Evolutionary conservation across 805 yeast species (phyloP).

Genomic region (Candida khao-thaluensis): DNA sequence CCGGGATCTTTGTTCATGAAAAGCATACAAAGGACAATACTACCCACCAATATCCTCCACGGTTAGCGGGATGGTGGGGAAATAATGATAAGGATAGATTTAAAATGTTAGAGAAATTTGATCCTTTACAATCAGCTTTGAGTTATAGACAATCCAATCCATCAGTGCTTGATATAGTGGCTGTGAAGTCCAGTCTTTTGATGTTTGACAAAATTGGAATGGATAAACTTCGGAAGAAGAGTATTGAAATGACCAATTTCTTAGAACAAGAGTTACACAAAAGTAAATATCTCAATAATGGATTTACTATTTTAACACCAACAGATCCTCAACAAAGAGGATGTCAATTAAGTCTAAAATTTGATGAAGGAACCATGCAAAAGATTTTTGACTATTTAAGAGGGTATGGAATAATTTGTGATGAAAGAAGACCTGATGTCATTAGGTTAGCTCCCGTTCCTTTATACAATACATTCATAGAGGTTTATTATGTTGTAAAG

Average conservation of each 20-base stretch:
- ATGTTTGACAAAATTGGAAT: slow-evolving; percentile 60
- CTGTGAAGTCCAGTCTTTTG: slow-evolving; percentile 65
- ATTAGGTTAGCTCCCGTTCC: slow-evolving; percentile 87
- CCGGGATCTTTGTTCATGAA: slow-evolving; percentile 78
- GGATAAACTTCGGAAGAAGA: slow-evolving; percentile 50
- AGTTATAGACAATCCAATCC: slow-evolving; percentile 92
- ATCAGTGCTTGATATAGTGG: slow-evolving; percentile 78
- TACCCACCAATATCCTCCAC: slow-evolving; percentile 44
- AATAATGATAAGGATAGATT: slow-evolving; percentile 70
- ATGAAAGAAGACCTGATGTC: slow-evolving; percentile 89
- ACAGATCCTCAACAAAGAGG: slow-evolving; percentile 57
- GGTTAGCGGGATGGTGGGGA: slow-evolving; percentile 99
- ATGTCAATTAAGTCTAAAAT: slow-evolving; percentile 75
- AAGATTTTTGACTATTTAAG: slow-evolving; percentile 50
- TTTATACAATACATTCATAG: slow-evolving; percentile 72
- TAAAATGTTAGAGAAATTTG: slow-evolving; percentile 73
- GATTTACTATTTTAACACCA: slow-evolving; percentile 78
- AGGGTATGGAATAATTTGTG: slow-evolving; percentile 69
- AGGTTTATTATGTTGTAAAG: slow-evolving; percentile 50
- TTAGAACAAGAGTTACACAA: slow-evolving; percentile 47
- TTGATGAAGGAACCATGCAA: slow-evolving; percentile 60
- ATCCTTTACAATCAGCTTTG: slow-evolving; percentile 81
- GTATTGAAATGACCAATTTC: slow-evolving; percentile 56
- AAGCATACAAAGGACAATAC: slow-evolving; percentile 35
- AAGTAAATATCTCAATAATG: slow-evolving; percentile 48